phyloP scores from a whole-genome alignment of 345 rosid species.

The Eucalyptus sp. region DNA sequence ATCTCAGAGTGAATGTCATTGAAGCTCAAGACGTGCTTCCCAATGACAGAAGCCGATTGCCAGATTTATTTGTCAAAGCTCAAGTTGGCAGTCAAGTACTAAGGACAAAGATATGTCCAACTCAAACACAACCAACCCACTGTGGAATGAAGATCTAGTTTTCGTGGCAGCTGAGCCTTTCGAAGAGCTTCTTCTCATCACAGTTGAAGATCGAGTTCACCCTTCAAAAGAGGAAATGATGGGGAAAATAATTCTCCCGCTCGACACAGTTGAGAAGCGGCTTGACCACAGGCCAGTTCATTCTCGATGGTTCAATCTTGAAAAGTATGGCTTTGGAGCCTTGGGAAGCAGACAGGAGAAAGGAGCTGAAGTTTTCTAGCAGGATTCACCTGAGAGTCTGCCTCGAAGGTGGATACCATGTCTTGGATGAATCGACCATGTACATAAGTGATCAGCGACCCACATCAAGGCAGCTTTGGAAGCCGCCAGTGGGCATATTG shows the following conservation, averaged over 20 bases:
- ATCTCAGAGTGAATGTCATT: slow-evolving; percentile 67
- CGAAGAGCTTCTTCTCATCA: slow-evolving; percentile 64
- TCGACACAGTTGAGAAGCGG: slow-evolving; percentile 54
- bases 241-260: slow-evolving; percentile 51
- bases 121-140: slow-evolving; percentile 35
- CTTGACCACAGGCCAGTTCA: slow-evolving; percentile 76
- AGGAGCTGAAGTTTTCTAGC: slow-evolving; percentile 67
- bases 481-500: slow-evolving; percentile 58
- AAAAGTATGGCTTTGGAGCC: slow-evolving; percentile 59
- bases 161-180: slow-evolving; percentile 94
- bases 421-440: slow-evolving; percentile 83
- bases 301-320: slow-evolving; percentile 86
- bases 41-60: slow-evolving; percentile 46
- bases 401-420: slow-evolving; percentile 95
- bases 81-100: slow-evolving; percentile 76
- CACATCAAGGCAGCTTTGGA: slow-evolving; percentile 84
- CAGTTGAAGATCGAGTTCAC: slow-evolving; percentile 60
- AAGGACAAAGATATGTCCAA: slow-evolving; percentile 39
- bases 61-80: slow-evolving; percentile 63
- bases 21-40: slow-evolving; percentile 85
- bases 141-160: slow-evolving; percentile 85
- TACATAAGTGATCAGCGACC: slow-evolving; percentile 82
- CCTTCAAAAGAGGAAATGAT: slow-evolving; percentile 53
- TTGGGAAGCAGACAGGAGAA: slow-evolving; percentile 76
- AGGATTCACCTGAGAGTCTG: slow-evolving; percentile 70